Conservation (phyloP, 176 grass and related monocot species). For the Oryza punctata region DNA sequence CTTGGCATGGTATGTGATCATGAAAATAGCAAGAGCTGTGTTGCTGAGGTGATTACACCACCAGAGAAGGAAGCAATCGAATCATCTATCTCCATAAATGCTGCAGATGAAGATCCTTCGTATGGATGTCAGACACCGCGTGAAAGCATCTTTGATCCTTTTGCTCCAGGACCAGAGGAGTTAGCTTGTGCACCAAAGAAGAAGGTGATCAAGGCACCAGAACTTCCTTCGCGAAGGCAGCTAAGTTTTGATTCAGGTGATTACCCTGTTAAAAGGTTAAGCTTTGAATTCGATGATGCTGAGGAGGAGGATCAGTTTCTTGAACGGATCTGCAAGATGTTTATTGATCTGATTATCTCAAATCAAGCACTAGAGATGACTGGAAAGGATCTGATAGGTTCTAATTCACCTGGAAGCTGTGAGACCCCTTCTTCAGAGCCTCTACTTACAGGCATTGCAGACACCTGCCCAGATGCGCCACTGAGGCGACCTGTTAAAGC, state of each 20-base stretch:
- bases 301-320: conserved; percentile 43
- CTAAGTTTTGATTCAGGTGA: conserved; percentile 52
- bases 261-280: conserved; percentile 36
- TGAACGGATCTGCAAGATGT: conserved; percentile 36
- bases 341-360: conserved; percentile 58
- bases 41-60: conserved; percentile 19
- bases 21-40: conserved; percentile 8
- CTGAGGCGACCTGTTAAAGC: conserved; percentile 29
- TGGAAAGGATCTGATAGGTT: conserved; percentile 16
- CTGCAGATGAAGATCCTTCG: conserved; percentile 22
- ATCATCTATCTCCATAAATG: conserved; percentile 14
- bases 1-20: conserved; percentile 9
- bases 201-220: conserved; percentile 37
- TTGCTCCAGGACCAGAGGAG: conserved; percentile 58
- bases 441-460: conserved; percentile 48
- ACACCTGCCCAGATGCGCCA: conserved; percentile 60
- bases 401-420: conserved; percentile 9
- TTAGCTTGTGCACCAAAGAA: conserved; percentile 56
- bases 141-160: conserved; percentile 74
- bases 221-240: conserved; percentile 42
- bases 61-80: conserved; percentile 33
- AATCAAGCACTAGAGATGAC: conserved; percentile 35
- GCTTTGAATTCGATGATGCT: conserved; percentile 40
- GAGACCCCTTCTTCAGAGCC: conserved; percentile 56
- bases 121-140: conserved; percentile 49